Evolutionary conservation across 768 basidiomycete species (phyloP).

Genomic region (Suillus brevipes): DNA sequence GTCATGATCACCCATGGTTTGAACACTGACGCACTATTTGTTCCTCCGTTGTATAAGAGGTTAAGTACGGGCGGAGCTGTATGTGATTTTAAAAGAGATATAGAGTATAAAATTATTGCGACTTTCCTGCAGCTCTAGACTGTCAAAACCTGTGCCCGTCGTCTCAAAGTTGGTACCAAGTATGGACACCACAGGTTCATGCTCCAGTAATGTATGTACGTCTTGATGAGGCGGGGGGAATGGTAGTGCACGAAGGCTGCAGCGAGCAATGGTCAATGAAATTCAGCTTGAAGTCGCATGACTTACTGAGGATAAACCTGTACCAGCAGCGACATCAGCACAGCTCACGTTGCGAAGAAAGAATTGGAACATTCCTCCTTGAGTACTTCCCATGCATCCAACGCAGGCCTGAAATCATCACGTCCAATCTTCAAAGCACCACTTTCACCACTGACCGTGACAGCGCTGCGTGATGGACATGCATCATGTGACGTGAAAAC

Average conservation of each 20-base stretch:
- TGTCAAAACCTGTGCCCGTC: background rate
- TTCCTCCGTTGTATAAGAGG: background rate
- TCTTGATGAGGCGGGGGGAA: slow-evolving; percentile 1
- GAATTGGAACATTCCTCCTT: background rate
- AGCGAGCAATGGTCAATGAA: background rate
- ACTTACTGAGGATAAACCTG: slow-evolving; percentile 2
- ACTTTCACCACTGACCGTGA: background rate
- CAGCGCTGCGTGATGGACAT: background rate
- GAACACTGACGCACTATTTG: background rate
- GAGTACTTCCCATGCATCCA: background rate
- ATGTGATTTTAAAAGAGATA: background rate
- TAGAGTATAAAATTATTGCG: too few relatives aligned
- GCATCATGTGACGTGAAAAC: background rate
- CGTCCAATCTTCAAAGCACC: background rate
- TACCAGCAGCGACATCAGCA: background rate
- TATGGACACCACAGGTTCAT: background rate
- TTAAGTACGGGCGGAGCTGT: background rate
- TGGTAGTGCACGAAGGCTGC: background rate
- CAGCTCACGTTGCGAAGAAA: background rate
- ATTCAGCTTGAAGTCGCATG: background rate
- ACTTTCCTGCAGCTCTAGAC: background rate
- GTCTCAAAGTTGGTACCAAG: background rate
- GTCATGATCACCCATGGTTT: background rate
- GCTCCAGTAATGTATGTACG: background rate
- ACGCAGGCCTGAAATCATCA: background rate